phyloP scores from a whole-genome alignment of 306 rosid genomes.

The Cucumis sativus region DNA sequence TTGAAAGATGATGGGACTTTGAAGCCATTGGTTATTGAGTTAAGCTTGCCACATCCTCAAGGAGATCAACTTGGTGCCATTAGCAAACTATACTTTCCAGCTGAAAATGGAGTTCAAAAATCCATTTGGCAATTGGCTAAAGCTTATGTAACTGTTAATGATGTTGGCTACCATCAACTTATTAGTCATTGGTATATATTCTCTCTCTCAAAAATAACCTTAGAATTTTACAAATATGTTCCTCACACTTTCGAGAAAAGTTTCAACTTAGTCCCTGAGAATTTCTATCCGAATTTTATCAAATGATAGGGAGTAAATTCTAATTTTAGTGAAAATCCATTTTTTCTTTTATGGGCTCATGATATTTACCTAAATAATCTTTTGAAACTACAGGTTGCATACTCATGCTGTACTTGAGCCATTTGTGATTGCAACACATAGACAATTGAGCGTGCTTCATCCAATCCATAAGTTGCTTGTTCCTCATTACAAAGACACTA shows the following conservation, averaged over 20 bases:
- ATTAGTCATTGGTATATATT: constrained; percentile 55
- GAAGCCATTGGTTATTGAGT: constrained; percentile 65
- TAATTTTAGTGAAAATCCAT: too few relatives aligned
- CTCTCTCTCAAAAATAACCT: not conserved
- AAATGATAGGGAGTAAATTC: too few relatives aligned
- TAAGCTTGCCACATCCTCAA: constrained; percentile 57
- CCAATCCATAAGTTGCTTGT: constrained; percentile 65
- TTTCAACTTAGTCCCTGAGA: too few relatives aligned
- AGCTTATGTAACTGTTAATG: constrained; percentile 59
- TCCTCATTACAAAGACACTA: constrained; percentile 81
- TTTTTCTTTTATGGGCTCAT: not conserved
- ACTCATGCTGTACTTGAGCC: constrained; percentile 82
- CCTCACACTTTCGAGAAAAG: too few relatives aligned
- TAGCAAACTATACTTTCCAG: constrained; percentile 47
- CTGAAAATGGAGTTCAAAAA: constrained; percentile 38
- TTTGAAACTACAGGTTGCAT: constrained; percentile 36
- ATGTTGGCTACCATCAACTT: constrained; percentile 65
- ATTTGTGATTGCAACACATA: constrained; percentile 55
- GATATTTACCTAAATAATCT: not conserved
- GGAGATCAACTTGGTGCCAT: constrained; percentile 45
- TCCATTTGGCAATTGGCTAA: constrained; percentile 71
- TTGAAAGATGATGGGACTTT: constrained; percentile 48
- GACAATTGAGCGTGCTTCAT: constrained; percentile 72
- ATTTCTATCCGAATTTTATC: too few relatives aligned
- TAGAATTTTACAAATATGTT: not conserved